Evolutionary conservation across 169 alveolate species (phyloP).

Genomic region (Plasmodium coatneyi): DNA sequence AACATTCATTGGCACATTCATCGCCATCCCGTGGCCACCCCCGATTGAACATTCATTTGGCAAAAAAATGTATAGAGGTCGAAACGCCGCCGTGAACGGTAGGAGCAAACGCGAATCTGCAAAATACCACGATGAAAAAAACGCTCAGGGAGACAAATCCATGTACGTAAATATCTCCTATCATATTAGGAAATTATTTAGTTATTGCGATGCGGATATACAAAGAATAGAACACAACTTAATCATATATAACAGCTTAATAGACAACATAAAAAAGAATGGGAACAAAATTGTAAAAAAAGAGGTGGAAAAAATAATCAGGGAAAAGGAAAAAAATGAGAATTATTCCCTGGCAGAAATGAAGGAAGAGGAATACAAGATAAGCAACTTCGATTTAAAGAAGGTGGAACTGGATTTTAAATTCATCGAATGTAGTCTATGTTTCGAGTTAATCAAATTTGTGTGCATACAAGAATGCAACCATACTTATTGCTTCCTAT

Average conservation of each 20-base stretch:
- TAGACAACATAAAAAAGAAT: slow-evolving; percentile 72
- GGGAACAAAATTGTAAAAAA: slow-evolving; percentile 65
- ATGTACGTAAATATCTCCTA: slow-evolving; percentile 46
- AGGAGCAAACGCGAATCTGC: slow-evolving; percentile 32
- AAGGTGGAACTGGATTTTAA: slow-evolving; percentile 68
- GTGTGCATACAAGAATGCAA: slow-evolving; percentile 74
- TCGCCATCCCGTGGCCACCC: not conserved
- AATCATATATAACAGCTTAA: slow-evolving; percentile 66
- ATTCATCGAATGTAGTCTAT: slow-evolving; percentile 72
- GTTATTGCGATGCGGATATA: slow-evolving; percentile 73
- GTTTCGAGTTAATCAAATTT: slow-evolving; percentile 71
- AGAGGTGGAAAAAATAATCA: slow-evolving; percentile 67
- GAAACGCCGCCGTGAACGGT: not conserved
- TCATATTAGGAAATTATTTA: slow-evolving; percentile 63
- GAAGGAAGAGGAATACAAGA: slow-evolving; percentile 42
- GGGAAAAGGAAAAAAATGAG: slow-evolving; percentile 57
- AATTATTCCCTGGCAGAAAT: slow-evolving; percentile 35
- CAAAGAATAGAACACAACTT: slow-evolving; percentile 61
- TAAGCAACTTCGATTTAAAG: slow-evolving; percentile 46
- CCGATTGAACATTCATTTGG: not conserved
- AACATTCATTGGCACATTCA: not conserved
- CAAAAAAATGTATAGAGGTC: not conserved
- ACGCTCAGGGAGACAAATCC: slow-evolving; percentile 9
- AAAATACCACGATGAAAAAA: slow-evolving; percentile 26
- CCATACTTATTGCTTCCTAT: slow-evolving; percentile 68